Base-by-base conservation (phyloP, 2,329 filamentous ascomycete species). In the Cordyceps militaris region DNA sequence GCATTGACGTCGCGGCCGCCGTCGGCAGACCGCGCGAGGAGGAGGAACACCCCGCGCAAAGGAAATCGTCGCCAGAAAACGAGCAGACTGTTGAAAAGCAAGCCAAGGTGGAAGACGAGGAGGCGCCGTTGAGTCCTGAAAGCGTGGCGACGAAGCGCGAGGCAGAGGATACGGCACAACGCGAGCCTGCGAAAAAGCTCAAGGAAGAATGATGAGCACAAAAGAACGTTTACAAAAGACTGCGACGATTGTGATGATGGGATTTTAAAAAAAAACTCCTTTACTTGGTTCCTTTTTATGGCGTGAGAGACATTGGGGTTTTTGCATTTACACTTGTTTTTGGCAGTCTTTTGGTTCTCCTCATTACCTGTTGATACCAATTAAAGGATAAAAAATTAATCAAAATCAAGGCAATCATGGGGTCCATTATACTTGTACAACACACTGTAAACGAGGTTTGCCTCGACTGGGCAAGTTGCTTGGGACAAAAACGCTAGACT, bases 1-100 rank as follows among this genome's bases (percentile, higher is more conserved):
- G 75, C 13, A 82, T 86, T 60, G 79, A 86, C 64, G 71, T 86
- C 23, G 82, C 83, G 66, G 82, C 81, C 21, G 83, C 83, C 4
- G 81, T 85, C 4, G 83, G 83, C 1, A 73, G 83, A 24, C 81
- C 76, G 60, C 66, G 71, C 51, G 64, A 66, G 28, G 64, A 64
- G n/a, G 66, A 69, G 42, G 48, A 58, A 19, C 55, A 57, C 36
- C 47, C 57, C 26, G 61, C 61, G 61, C 24, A 30, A 16, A 23
- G 1, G 19, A 19, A 14, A 36, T 40, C 60, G 13, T 9, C 55
- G 38, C 52, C 28, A 3, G 51, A 38, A 6, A 16, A 38, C 48
- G 28, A 62, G 28, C 44, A 56, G 28, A 28, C 16, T 2, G 16
- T 8, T 19, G 40, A 14, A 23, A 40, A 52, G 59, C 58, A 7